These are phyloP conservation scores for Chrysosporium queenslandicum DNA, from an alignment of 2,329 filamentous ascomycete species.

Conservation along the genomic window DNA sequence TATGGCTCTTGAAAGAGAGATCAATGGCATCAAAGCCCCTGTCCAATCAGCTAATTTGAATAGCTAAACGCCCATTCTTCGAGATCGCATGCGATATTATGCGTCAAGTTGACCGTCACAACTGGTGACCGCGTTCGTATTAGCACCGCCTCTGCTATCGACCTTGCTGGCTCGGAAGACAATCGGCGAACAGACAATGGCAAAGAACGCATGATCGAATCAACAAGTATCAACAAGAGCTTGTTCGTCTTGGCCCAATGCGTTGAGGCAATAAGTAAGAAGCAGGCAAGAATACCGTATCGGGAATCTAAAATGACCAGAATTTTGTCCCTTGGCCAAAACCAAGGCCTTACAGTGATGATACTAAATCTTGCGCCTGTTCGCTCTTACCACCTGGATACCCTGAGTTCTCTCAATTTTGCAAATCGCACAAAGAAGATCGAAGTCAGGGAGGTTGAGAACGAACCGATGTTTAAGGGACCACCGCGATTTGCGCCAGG, in stretches of 20 bases:
- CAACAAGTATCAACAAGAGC: conserved; percentile 94
- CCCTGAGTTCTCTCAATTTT: conserved; percentile 85
- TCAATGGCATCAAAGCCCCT: conserved; percentile 7
- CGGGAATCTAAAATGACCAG: conserved; percentile 96
- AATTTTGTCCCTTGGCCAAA: conserved; percentile 83
- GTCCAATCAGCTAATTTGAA: conserved; percentile 6
- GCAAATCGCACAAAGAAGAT: conserved; percentile 94
- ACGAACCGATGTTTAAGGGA: conserved; percentile 80
- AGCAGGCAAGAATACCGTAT: conserved; percentile 70
- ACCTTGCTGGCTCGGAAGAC: conserved; percentile 90
- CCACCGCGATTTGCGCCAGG: conserved; percentile 44
- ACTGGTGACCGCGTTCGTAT: conserved; percentile 58
- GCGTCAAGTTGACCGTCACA: conserved; percentile 74
- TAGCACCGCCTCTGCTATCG: conserved; percentile 86
- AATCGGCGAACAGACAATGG: conserved; percentile 90
- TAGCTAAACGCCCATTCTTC: conserved; percentile 81
- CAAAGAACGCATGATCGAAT: conserved; percentile 86
- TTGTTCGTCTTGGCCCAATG: conserved; percentile 90
- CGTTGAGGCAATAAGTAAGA: conserved; percentile 82
- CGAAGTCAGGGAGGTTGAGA: conserved; percentile 89
- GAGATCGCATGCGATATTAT: conserved; percentile 79
- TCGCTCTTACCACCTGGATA: conserved; percentile 88
- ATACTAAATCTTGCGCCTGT: conserved; percentile 86
- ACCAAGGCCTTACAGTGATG: conserved; percentile 93
- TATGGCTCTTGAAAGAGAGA: too few relatives aligned